These are phyloP conservation scores for Leccinum disarticulatum DNA, from an alignment of 768 basidiomycete species.

Conservation along the genomic window DNA sequence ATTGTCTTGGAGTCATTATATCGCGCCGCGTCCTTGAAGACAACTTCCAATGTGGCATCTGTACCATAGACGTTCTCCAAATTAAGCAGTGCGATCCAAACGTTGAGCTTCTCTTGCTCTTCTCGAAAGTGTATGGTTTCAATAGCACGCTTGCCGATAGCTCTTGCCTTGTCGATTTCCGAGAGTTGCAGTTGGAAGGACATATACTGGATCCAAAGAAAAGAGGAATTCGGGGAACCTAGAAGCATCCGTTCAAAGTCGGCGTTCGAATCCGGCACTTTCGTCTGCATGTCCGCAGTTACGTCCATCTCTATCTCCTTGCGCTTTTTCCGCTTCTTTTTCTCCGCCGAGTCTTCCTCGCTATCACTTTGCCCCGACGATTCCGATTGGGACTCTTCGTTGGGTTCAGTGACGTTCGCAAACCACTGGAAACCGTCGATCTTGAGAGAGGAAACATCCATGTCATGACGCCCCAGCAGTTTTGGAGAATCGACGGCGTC, in stretches of 20 bases:
- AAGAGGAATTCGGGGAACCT: conserved; percentile 95
- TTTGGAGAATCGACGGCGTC: not conserved
- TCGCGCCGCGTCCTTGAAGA: conserved; percentile 87
- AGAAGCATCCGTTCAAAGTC: conserved; percentile 94
- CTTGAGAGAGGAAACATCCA: conserved; percentile 41
- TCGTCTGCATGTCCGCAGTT: conserved; percentile 86
- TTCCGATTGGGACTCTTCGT: conserved; percentile 41
- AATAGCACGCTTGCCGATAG: conserved; percentile 81
- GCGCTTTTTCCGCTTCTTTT: conserved; percentile 65
- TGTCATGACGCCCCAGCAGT: not conserved
- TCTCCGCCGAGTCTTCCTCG: conserved; percentile 32
- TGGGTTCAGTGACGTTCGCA: conserved; percentile 35
- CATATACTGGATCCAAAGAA: conserved; percentile 99
- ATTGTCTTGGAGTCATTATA: conserved; percentile 93
- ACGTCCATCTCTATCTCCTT: conserved; percentile 76
- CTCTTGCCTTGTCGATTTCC: conserved; percentile 91
- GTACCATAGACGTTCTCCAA: conserved; percentile 92
- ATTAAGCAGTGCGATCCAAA: conserved; percentile 97
- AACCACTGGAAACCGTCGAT: conserved; percentile 77
- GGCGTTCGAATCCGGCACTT: conserved; percentile 83
- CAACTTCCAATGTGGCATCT: conserved; percentile 70
- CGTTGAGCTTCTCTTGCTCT: conserved; percentile 92
- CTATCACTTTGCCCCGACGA: conserved; percentile 45
- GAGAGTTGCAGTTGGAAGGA: conserved; percentile 97
- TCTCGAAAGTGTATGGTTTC: conserved; percentile 91